Evolutionary conservation across 1,284 basidiomycete genomes (phyloP).

Genomic region (Fomitiporia mediterranea): DNA sequence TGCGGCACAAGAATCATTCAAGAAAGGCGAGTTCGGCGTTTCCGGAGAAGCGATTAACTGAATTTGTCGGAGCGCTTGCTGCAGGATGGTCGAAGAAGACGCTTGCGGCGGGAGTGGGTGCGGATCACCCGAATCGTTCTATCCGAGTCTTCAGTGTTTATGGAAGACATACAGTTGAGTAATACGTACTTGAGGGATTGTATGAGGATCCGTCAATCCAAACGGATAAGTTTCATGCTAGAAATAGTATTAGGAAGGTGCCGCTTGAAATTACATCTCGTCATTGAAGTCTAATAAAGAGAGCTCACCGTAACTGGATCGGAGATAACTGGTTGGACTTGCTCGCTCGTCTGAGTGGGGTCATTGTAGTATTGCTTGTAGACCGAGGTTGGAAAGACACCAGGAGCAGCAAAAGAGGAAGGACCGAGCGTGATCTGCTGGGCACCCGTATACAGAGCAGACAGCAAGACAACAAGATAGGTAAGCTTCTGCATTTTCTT

Average conservation of each 20-base stretch:
- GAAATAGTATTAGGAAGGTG: too few species aligned
- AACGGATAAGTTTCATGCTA: conserved; percentile 55
- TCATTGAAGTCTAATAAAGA: conserved; percentile 4
- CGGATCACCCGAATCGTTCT: conserved; percentile 57
- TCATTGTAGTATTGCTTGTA: conserved; percentile 65
- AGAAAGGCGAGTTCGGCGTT: conserved; percentile 42
- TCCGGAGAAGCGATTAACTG: conserved; percentile 39
- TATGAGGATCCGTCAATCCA: conserved; percentile 53
- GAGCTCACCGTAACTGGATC: conserved; percentile 56
- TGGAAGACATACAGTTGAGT: neutral
- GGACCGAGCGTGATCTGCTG: conserved; percentile 27
- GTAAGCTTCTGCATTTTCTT: neutral
- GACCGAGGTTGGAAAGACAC: conserved; percentile 58
- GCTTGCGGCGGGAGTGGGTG: conserved; percentile 58
- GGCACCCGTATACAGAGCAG: neutral
- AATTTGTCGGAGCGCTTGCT: conserved; percentile 51
- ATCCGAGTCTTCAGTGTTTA: conserved; percentile 2
- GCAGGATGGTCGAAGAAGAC: conserved; percentile 39
- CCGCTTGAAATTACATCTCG: too few species aligned
- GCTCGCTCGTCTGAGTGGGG: conserved; percentile 62
- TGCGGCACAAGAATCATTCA: conserved; percentile 48
- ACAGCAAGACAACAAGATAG: neutral
- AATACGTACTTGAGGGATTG: conserved; percentile 42
- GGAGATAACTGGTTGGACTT: conserved; percentile 66
- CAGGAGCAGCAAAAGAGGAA: conserved; percentile 52